phyloP scores from a whole-genome alignment of 495 filamentous ascomycete genomes.

The Cladorrhinum samala region DNA sequence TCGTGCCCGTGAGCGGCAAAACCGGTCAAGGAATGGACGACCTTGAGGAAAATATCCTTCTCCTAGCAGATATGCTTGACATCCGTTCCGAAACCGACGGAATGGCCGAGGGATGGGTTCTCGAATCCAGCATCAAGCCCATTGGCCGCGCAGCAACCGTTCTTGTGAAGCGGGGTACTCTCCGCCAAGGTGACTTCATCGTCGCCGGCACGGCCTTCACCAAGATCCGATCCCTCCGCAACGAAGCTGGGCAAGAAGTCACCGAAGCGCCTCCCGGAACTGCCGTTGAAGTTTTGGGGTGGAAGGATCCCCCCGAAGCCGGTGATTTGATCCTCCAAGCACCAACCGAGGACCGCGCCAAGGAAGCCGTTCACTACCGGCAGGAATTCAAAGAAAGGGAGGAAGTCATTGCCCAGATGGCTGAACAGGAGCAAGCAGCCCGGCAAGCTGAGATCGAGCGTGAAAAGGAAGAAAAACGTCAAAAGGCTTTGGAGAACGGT shows the following conservation, averaged over 20 bases:
- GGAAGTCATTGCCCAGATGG: conserved; percentile 30
- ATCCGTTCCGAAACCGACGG: conserved; percentile 74
- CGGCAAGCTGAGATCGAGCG: conserved; percentile 32
- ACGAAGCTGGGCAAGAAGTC: conserved; percentile 74
- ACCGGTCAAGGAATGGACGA: conserved; percentile 89
- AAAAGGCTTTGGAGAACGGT: conserved; percentile 20
- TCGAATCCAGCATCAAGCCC: conserved; percentile 87
- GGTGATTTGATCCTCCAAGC: conserved; percentile 86
- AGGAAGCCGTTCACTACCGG: conserved; percentile 72
- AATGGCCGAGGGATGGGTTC: conserved; percentile 83
- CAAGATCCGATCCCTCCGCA: conserved; percentile 71
- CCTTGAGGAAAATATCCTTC: conserved; percentile 81
- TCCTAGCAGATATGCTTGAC: conserved; percentile 82
- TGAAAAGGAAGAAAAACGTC: neutral
- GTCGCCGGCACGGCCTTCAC: conserved; percentile 85
- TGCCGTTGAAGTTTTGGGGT: conserved; percentile 88
- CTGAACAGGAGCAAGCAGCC: conserved; percentile 28
- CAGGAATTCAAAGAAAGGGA: conserved; percentile 43
- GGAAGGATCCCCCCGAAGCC: conserved; percentile 85
- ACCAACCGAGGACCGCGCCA: conserved; percentile 68
- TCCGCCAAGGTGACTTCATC: conserved; percentile 73
- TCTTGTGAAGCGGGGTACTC: conserved; percentile 79
- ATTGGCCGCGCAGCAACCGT: conserved; percentile 84
- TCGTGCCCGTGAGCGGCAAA: conserved; percentile 84
- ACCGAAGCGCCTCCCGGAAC: conserved; percentile 75